Conservation (phyloP, 2,329 filamentous ascomycete species). For the Septoria linicola region DNA sequence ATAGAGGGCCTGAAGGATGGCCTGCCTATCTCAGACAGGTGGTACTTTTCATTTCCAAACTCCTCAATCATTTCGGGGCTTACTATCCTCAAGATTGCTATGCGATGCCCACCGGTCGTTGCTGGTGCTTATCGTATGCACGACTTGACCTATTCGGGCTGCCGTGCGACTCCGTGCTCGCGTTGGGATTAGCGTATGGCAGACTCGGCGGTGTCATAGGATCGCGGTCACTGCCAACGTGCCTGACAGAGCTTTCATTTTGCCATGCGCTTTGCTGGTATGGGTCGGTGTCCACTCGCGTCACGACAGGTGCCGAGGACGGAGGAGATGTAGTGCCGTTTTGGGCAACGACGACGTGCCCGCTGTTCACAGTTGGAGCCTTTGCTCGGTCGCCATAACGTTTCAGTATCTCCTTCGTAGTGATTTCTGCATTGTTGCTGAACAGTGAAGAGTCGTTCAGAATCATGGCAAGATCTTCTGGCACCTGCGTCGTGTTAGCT, state of each 20-base stretch:
- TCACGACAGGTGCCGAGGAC: conserved; percentile 56
- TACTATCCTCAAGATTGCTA: background rate
- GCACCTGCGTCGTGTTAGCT: conserved; percentile 63
- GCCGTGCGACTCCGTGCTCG: conserved; percentile 33
- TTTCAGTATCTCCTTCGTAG: conserved; percentile 95
- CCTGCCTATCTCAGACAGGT: no score
- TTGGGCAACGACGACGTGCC: conserved; percentile 34
- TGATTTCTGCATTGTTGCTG: conserved; percentile 79
- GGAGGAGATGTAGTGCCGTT: conserved; percentile 40
- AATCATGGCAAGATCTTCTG: conserved; percentile 83
- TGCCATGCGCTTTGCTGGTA: conserved; percentile 69
- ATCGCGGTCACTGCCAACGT: conserved; percentile 52
- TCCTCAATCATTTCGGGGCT: background rate
- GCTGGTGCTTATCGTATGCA: conserved; percentile 3
- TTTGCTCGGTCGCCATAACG: conserved; percentile 81
- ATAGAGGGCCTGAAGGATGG: no score
- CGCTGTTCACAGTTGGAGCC: conserved; percentile 46
- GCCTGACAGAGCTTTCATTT: conserved; percentile 78
- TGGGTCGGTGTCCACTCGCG: conserved; percentile 83
- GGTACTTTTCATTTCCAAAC: background rate
- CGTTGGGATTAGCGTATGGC: conserved; percentile 33
- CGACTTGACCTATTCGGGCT: conserved; percentile 34
- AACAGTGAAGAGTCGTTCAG: conserved; percentile 81
- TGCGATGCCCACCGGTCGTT: conserved; percentile 9
- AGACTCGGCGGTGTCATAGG: conserved; percentile 30